These are phyloP conservation scores for Teratosphaeria destructans DNA, from an alignment of 2,329 filamentous ascomycete species.

Conservation along the genomic window DNA sequence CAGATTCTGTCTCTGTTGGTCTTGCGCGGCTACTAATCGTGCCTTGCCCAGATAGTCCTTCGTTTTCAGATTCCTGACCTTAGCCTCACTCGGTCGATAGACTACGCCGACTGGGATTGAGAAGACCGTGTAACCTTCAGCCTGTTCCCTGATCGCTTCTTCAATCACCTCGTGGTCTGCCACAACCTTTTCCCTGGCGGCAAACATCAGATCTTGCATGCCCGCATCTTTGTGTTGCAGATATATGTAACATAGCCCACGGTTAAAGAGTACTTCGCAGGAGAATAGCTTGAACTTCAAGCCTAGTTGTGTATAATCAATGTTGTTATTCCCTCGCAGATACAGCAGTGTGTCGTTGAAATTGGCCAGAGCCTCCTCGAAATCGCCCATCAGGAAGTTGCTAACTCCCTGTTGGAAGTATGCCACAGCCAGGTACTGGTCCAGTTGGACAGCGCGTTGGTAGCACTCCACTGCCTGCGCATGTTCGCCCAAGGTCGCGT, in stretches of 20 bases:
- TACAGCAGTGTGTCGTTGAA: constrained; percentile 98
- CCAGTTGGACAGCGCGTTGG: constrained; percentile 77
- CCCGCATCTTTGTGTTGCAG: constrained; percentile 83
- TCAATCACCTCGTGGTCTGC: constrained; percentile 97
- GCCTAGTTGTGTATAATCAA: constrained; percentile 93
- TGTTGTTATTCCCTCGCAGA: constrained; percentile 88
- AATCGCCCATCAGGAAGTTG: constrained; percentile 93
- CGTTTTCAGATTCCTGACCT: constrained; percentile 94
- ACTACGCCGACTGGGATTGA: constrained; percentile 93
- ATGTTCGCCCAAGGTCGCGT: constrained; percentile 92
- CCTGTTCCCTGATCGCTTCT: constrained; percentile 85
- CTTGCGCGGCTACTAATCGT: constrained; percentile 68
- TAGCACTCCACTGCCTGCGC: constrained; percentile 93
- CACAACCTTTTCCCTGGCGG: constrained; percentile 90
- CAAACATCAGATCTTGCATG: constrained; percentile 81
- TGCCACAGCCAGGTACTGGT: constrained; percentile 91
- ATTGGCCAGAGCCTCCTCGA: constrained; percentile 92
- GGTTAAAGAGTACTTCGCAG: constrained; percentile 95
- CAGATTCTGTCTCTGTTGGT: constrained; percentile 11
- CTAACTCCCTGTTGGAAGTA: constrained; percentile 98
- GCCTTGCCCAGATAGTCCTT: constrained; percentile 97
- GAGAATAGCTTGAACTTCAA: constrained; percentile 94
- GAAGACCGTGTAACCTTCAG: constrained; percentile 97
- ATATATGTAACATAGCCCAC: constrained; percentile 94
- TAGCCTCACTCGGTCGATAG: constrained; percentile 91